phyloP scores from a whole-genome alignment of 2,329 filamentous ascomycete species.

The Drechslerella dactyloides region DNA sequence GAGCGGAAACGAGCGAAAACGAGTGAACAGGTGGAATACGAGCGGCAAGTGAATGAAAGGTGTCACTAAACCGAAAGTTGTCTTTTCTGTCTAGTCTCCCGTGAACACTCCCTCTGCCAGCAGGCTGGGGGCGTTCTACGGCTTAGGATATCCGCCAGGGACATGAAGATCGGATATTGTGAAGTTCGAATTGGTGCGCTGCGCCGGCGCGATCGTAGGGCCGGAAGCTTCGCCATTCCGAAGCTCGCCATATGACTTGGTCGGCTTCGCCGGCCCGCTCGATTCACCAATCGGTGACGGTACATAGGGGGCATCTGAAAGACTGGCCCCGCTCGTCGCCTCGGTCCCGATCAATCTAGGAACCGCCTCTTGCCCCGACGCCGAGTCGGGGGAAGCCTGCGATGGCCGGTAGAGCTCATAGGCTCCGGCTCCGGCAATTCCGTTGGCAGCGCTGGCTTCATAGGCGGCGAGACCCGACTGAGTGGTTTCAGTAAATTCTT shows the following conservation, averaged over 20 bases:
- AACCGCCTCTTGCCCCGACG: conserved; percentile 65
- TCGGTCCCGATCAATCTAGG: conserved; percentile 63
- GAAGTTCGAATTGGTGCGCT: conserved; percentile 56
- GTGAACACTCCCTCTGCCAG: conserved; percentile 12
- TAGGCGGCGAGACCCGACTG: conserved; percentile 35
- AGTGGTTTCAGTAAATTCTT: conserved; percentile 7
- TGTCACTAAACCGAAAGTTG: neutral
- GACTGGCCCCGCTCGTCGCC: conserved; percentile 41
- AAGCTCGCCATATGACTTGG: conserved; percentile 37
- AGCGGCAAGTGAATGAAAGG: conserved; percentile 51
- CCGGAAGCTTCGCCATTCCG: conserved; percentile 23
- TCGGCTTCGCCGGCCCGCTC: conserved; percentile 18
- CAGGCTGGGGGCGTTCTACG: conserved; percentile 52
- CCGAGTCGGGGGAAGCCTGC: conserved; percentile 33
- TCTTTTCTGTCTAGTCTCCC: conserved; percentile 32
- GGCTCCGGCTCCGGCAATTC: conserved; percentile 45
- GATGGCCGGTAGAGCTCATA: conserved; percentile 41
- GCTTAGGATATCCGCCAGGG: conserved; percentile 69
- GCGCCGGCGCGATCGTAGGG: conserved; percentile 40
- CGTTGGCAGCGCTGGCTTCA: conserved; percentile 48
- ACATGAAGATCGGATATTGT: conserved; percentile 72
- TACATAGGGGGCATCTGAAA: conserved; percentile 44
- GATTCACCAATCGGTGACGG: conserved; percentile 15
- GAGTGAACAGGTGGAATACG: neutral
- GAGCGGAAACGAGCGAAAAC: too few species aligned